Evolutionary conservation across 257 asterid species (phyloP), one percentile per base, ranked within the genome.

Genomic region (Jacaranda mimosifolia): DNA sequence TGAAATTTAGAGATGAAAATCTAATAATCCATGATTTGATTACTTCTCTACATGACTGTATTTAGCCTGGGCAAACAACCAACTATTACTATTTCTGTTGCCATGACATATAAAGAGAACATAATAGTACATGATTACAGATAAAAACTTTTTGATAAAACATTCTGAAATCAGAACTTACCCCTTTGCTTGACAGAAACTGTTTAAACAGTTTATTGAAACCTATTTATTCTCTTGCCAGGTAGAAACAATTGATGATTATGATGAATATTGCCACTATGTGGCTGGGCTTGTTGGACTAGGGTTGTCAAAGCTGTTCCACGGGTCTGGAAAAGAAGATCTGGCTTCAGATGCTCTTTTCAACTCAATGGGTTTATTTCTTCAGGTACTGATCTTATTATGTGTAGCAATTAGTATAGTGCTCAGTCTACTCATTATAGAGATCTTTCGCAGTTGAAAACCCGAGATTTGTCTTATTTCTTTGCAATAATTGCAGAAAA

Each of bases 261-360:
- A 92, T 82, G 89, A 94, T 62, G 98, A 92, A 82, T 94, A 94
- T 85, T 92, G 98, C 77, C 98, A 94, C 86, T 94, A 92, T 86
- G 98, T 89, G 76, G 97, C 98, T 43, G 98, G 98, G 72, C 98
- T 92, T 79, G 98, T 94, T 79, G 98, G 98, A 52, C 74, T 91
- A 74, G 98, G 98, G 43, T 78, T 94, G 86, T 92, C 98, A n/a
- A 94, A 90, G 85, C 87, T 94, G 74, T 90, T 94, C 85, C 94
- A 91, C 81, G 95, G 95, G 73, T 91, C 97, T 48, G 97, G 94
- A 62, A 90, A 85, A 81, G 97, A 94, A 85, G 90, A 91, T 76
- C 75, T 91, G 84, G 86, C 80, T 76, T 40, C 95, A 65, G 97
- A 91, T 80, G 42, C 85, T 66, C 83, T 91, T 75, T 91, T 97